Evolutionary conservation across 1,284 basidiomycete genomes (phyloP), one percentile per base, ranked within the genome.

Genomic region (Amylostereum chailletii): DNA sequence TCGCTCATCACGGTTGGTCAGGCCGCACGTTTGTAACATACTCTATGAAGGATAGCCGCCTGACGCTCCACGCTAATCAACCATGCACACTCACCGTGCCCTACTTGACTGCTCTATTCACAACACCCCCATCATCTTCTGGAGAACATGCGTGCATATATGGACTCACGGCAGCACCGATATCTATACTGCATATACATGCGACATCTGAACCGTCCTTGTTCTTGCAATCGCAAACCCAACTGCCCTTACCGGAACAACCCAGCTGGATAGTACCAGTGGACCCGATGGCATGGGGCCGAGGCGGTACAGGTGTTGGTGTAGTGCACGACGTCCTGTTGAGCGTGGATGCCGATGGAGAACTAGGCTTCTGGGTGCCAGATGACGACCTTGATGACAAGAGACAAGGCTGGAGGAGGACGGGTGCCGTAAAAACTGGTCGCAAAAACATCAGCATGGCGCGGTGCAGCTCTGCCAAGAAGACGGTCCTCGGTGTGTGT

Each of bases 241-340:
- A 58, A 38, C 67, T 86, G 3, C 81, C 83, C 1, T 66, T 82
- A 7, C 54, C 69, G 1, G 62, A 62, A 39, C 66, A 71, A 3
- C 76, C 79, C 2, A 73, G 67, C 46, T 67, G 81, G 50, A 81
- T 90, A 33, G 62, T 92, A 8, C 86, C 88, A 4, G 89, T 94
- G 3, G 91, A 94, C 63, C 90, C 91, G 0, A 94, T 94, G 92
- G 87, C 85, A 8, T 93, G 91, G 91, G 72, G 81, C 61, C 64
- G 60, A 48, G 51, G 62, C 46, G 42, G 57, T 58, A 50, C 61
- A 55, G 8, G 58, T 58, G 51, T 63, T 11, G 70, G 70, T 62
- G 66, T 67, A 36, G 72, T 71, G 42, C 85, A 83, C 52, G 90
- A 93, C 59, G 80, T 85, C 45, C 69, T 94, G 5, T 68, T 94